Evolutionary conservation across 2,329 filamentous ascomycete genomes (phyloP).

Genomic region (Fusarium miscanthi): DNA sequence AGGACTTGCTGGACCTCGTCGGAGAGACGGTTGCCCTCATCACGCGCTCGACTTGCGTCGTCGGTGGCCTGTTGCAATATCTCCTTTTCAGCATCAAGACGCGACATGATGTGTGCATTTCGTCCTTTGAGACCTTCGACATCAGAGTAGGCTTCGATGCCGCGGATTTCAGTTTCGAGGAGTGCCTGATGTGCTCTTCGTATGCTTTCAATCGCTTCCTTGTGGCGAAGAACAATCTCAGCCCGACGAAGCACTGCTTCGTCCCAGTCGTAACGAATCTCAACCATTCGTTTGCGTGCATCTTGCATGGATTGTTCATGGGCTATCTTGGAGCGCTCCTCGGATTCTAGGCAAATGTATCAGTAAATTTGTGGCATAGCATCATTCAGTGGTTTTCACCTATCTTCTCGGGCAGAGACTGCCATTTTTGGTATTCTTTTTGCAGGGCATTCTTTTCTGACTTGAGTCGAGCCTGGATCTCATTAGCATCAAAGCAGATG

Average conservation of each 20-base stretch:
- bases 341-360: conserved; percentile 46
- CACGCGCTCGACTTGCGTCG: conserved; percentile 52
- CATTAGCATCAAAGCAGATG: conserved; percentile 33
- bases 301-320: conserved; percentile 49
- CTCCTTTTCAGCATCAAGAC: conserved; percentile 59
- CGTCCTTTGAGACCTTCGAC: conserved; percentile 73
- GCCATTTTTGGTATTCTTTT: conserved; percentile 71
- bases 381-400: conserved; percentile 58
- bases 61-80: conserved; percentile 52
- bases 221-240: conserved; percentile 61
- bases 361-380: not conserved
- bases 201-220: conserved; percentile 71
- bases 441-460: conserved; percentile 76
- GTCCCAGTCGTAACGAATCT: conserved; percentile 66
- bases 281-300: conserved; percentile 54
- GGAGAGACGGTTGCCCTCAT: conserved; percentile 47
- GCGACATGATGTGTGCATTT: conserved; percentile 68
- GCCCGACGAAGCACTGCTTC: conserved; percentile 66
- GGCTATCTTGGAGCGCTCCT: conserved; percentile 48
- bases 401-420: conserved; percentile 76
- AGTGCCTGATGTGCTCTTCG: conserved; percentile 71
- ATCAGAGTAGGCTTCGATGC: conserved; percentile 87
- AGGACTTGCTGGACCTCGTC: conserved; percentile 55
- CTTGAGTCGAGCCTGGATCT: conserved; percentile 60
- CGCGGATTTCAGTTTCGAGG: conserved; percentile 75